Conservation (phyloP, 1,284 basidiomycete genomes). For the Agroathelia rolfsii region DNA sequence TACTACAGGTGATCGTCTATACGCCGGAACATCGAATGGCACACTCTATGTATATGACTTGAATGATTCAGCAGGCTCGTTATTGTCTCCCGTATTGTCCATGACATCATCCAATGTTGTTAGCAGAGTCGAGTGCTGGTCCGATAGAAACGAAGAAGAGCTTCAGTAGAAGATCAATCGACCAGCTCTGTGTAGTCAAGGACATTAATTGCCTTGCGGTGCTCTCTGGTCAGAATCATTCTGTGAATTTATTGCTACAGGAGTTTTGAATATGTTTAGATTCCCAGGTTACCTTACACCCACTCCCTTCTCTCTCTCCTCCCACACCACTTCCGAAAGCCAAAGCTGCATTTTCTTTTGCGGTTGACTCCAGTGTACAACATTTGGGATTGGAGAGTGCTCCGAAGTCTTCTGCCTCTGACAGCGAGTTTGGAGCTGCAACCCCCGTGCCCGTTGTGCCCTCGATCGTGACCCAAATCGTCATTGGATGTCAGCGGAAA, state of each 20-base stretch:
- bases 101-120: slow-evolving; percentile 18
- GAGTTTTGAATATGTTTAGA: slow-evolving; percentile 29
- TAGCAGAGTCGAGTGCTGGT: slow-evolving; percentile 29
- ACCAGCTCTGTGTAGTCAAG: slow-evolving; percentile 78
- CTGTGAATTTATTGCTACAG: not conserved
- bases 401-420: slow-evolving; percentile 7
- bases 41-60: slow-evolving; percentile 57
- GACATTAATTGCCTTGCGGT: slow-evolving; percentile 76
- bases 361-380: slow-evolving; percentile 55
- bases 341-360: slow-evolving; percentile 76
- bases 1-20: slow-evolving; percentile 59
- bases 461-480: slow-evolving; percentile 62
- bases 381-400: slow-evolving; percentile 21
- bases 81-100: slow-evolving; percentile 3
- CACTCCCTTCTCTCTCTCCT: slow-evolving; percentile 57
- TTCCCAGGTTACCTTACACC: slow-evolving; percentile 51
- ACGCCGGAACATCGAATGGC: slow-evolving; percentile 67
- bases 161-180: slow-evolving; percentile 63
- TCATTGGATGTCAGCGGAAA: slow-evolving; percentile 81
- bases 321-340: slow-evolving; percentile 63
- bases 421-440: slow-evolving; percentile 6
- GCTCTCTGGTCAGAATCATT: slow-evolving; percentile 55
- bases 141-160: slow-evolving; percentile 60
- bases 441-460: slow-evolving; percentile 24
- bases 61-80: slow-evolving; percentile 28